Evolutionary conservation across 495 filamentous ascomycete species (phyloP), one percentile per base, ranked within the genome.

Genomic region (Podospora australis): DNA sequence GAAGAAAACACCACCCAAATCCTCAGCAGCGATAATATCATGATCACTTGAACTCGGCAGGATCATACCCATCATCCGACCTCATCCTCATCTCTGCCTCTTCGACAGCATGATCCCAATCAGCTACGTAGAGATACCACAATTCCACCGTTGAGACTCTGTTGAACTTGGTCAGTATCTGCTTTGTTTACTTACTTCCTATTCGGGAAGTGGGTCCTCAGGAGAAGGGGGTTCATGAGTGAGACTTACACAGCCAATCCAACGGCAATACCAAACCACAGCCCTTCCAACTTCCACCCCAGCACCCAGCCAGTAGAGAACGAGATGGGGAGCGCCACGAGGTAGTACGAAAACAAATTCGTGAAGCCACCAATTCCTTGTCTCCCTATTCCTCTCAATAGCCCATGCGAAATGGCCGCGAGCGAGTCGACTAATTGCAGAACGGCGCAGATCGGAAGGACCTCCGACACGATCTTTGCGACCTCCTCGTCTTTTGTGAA

Each of bases 341-440:
- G 76, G 66, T 94, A 94, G 65, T 91, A 94, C 25, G 80, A 82
- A 52, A 87, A 79, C 0, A 94, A 56, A 49, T 84, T 85, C 19
- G 88, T 78, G 56, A 83, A 90, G 2, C 85, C 83, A 3, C 88
- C 88, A 26, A 94, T 73, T 43, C 84, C 79, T 56, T 94, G 88
- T 34, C 82, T 70, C 1, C 87, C 87, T 19, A 88, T 71, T 6
- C 87, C 88, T 14, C 88, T 73, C 16, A 94, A 69, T 13, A 90
- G 71, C 14, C 88, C 88, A 54, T 87, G 87, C 53, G 81, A 86
- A 51, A 78, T 83, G 10, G 79, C 71, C 0, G 86, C 80, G n/a
- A 89, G 54, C 0, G 83, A 75, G 56, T 94, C 88, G 48, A 88
- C 86, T 2, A 88, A 71, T 62, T 94, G 88, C 63, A 90, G 86